Base-by-base conservation (phyloP, 208 protist species). In the Acanthamoeba sp. region DNA sequence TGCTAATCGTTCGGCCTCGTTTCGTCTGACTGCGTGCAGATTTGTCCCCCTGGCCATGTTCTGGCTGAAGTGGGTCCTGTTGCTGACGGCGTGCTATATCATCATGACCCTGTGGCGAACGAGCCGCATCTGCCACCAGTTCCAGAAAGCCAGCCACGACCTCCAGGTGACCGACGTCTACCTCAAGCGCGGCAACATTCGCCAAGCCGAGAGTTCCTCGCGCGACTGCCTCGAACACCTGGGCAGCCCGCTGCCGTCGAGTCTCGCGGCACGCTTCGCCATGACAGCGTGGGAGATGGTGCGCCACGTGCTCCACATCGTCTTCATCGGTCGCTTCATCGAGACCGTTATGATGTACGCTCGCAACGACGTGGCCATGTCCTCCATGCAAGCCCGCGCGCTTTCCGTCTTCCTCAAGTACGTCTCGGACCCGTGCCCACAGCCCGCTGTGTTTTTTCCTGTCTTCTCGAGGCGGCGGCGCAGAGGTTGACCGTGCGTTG, bases 331-430 rank as follows among this genome's bases (percentile, higher is more conserved):
- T 32, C 66, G 66, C 9, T 76, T 76, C 66, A 76, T 76, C 66
- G 66, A 76, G n/a, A 76, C 18, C 5, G 36, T 76, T 0, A 76
- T 76, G 66, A 76, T 76, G 66, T 40, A 45, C 36, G 66, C 66
- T 2, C 66, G 66, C 66, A 76, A 76, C 36, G 66, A 76, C n/a
- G 66, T 76, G 5, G 66, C 66, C 66, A 76, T 76, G 66, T 6
- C 66, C n/a, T 45, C 29, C n/a, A 76, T 76, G 66, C 66, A 76
- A 40, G 66, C 66, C n/a, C 66, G 66, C 36, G 66, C 66, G 9
- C 66, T 76, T 14, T 76, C 66, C 34, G 66, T 76, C 66, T 76
- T 76, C 66, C 66, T 76, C 66, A 76, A 40, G 66, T 76, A 40
- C 66, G 66, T 29, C 24, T 71, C 32, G 62, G 9, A 27, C 62